A percentile compares a stretch with the other conserved stretches of the same genome.
Evolutionary conservation across 2,329 filamentous ascomycete genomes (phyloP).

Genomic region (Colletotrichum lentis): DNA sequence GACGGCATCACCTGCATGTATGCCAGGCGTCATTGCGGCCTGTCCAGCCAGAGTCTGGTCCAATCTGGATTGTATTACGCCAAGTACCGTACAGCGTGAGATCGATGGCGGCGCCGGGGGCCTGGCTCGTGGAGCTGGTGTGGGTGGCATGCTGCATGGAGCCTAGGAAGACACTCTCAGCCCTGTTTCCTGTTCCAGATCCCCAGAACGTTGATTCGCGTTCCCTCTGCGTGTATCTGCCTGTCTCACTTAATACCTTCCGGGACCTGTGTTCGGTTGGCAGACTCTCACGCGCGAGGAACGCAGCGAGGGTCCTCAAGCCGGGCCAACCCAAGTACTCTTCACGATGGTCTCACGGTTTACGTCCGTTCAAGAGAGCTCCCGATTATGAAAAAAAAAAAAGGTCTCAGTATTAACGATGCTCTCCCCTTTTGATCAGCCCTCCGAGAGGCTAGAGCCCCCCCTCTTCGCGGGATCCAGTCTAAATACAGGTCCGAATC

Average conservation of each 20-base stretch:
- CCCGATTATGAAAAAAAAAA: not conserved
- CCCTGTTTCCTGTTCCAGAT: slow-evolving; percentile 28
- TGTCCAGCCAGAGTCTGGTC: not conserved
- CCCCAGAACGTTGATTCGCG: slow-evolving; percentile 13
- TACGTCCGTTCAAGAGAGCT: not conserved
- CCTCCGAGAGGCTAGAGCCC: not conserved
- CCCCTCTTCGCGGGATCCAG: not conserved
- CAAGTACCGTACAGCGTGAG: slow-evolving; percentile 27
- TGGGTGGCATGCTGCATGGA: slow-evolving; percentile 1
- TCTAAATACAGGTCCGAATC: not conserved
- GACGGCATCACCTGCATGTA: not conserved
- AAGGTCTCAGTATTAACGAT: slow-evolving; percentile 12
- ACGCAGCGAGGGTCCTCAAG: not conserved
- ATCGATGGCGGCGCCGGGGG: slow-evolving; percentile 27
- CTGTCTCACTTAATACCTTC: slow-evolving; percentile 27
- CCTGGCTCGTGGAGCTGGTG: slow-evolving; percentile 20
- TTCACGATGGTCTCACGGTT: not conserved
- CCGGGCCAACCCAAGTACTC: not conserved
- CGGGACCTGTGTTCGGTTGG: slow-evolving; percentile 2
- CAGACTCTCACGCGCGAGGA: not conserved
- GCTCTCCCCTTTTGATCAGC: not conserved
- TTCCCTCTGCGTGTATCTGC: slow-evolving; percentile 27
- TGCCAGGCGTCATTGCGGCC: slow-evolving; percentile 5
- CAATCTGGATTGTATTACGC: slow-evolving; percentile 18
- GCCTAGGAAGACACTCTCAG: slow-evolving; percentile 19